Evolutionary conservation across 805 yeast species (phyloP).

Genomic region (Candida nemodendra): DNA sequence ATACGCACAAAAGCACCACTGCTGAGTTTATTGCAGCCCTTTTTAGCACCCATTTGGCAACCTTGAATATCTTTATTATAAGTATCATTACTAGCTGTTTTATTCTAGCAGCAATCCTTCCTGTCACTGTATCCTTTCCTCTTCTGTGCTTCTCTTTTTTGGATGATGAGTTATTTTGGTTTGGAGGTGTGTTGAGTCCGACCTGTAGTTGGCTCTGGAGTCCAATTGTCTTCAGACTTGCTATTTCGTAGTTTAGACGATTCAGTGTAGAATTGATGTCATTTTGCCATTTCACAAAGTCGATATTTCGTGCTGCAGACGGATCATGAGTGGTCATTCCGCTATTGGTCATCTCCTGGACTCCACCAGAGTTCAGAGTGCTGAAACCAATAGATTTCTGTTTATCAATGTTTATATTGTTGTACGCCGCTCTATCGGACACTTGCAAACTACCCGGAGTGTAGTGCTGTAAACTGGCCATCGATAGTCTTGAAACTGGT

Average conservation of each 20-base stretch:
- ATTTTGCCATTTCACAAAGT: conserved; percentile 52
- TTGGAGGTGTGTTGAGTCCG: conserved; percentile 1
- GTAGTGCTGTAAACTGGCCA: conserved; percentile 16
- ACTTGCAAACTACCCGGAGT: conserved; percentile 2
- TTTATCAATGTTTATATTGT: conserved; percentile 2
- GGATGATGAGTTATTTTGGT: neutral
- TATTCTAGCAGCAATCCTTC: conserved; percentile 4
- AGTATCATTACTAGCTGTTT: conserved; percentile 8
- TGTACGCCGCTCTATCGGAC: conserved; percentile 2
- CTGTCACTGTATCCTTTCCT: conserved; percentile 3
- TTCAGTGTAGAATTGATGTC: conserved; percentile 49
- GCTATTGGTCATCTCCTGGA: conserved; percentile 9
- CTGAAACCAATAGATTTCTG: conserved; percentile 20
- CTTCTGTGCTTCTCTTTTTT: conserved; percentile 3
- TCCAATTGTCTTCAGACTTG: conserved; percentile 19
- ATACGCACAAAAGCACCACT: conserved; percentile 14
- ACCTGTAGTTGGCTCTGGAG: conserved; percentile 14
- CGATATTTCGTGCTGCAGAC: conserved; percentile 29
- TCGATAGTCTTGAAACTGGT: conserved; percentile 30
- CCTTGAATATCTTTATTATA: conserved; percentile 9
- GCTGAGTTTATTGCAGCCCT: conserved; percentile 25
- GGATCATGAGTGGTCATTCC: conserved; percentile 13
- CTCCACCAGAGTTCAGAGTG: conserved; percentile 17
- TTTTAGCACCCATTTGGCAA: conserved; percentile 12
- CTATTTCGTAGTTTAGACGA: conserved; percentile 43